Percentiles rank a stretch among this genome's conserved stretches.
Conservation (phyloP, 805 yeast genomes). For the Candida tammaniensis region DNA sequence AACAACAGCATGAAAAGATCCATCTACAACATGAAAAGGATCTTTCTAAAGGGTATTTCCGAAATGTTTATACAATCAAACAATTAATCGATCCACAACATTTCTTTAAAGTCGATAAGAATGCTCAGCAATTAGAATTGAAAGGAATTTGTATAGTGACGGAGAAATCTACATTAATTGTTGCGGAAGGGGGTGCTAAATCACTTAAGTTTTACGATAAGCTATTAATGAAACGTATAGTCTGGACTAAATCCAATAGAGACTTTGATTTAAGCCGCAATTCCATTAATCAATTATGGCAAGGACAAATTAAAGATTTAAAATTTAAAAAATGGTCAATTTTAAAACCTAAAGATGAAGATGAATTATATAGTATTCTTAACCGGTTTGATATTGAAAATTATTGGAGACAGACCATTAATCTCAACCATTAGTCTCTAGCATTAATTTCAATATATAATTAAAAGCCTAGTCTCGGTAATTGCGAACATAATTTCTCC, state of each 20-base stretch:
- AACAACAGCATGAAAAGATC: conserved; percentile 52
- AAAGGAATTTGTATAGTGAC: conserved; percentile 59
- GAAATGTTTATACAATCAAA: conserved; percentile 59
- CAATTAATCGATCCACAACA: conserved; percentile 62
- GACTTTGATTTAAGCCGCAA: conserved; percentile 39
- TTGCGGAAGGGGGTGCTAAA: conserved; percentile 74
- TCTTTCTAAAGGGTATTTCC: conserved; percentile 47
- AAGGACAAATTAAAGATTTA: conserved; percentile 55
- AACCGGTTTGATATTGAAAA: conserved; percentile 52
- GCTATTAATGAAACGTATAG: conserved; percentile 57
- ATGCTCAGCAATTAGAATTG: conserved; percentile 70
- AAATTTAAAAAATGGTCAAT: conserved; percentile 71
- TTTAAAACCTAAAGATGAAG: conserved; percentile 49
- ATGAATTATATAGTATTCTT: conserved; percentile 49
- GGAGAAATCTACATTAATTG: conserved; percentile 50
- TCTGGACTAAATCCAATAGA: conserved; percentile 54
- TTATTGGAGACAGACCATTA: conserved; percentile 52
- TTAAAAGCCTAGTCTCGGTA: conserved; percentile 1
- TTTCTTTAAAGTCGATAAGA: conserved; percentile 69
- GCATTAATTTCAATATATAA: neutral
- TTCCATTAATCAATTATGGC: conserved; percentile 59
- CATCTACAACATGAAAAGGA: conserved; percentile 45
- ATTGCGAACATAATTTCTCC: neutral
- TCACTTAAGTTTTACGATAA: conserved; percentile 61
- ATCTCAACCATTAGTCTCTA: too few relatives aligned